These are phyloP conservation scores for Cercospora beticola DNA, from an alignment of 2,329 filamentous ascomycete species.

Conservation along the genomic window DNA sequence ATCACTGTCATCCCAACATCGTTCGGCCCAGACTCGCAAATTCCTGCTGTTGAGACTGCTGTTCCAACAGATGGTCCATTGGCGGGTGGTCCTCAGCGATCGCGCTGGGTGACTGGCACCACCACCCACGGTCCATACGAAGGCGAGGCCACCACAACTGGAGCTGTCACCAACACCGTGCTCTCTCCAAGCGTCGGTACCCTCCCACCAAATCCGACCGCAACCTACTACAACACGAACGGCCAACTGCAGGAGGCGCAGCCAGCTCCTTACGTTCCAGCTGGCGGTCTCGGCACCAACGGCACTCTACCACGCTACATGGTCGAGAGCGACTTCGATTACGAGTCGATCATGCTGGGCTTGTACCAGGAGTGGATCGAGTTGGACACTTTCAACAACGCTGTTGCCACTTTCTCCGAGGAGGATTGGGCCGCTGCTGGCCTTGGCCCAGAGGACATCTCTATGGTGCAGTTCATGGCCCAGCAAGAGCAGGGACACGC, in stretches of 20 bases:
- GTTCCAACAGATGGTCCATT: conserved; percentile 35
- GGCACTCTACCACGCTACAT: conserved; percentile 74
- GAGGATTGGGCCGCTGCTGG: conserved; percentile 69
- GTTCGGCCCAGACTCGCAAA: conserved; percentile 47
- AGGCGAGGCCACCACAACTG: conserved; percentile 67
- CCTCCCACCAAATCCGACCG: conserved; percentile 59
- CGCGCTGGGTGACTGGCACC: conserved; percentile 54
- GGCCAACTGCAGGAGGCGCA: conserved; percentile 66
- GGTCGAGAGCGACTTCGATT: conserved; percentile 79
- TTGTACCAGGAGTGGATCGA: conserved; percentile 85
- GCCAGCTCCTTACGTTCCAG: conserved; percentile 70
- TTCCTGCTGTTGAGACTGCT: conserved; percentile 40
- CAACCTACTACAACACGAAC: conserved; percentile 69
- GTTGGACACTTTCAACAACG: conserved; percentile 77
- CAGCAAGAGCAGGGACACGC: conserved; percentile 76
- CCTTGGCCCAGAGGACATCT: conserved; percentile 66
- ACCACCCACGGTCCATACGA: conserved; percentile 69
- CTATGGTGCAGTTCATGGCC: conserved; percentile 72
- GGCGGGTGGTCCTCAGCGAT: conserved; percentile 47
- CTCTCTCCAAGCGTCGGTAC: conserved; percentile 59
- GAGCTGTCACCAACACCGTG: conserved; percentile 62
- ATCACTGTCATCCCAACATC: conserved; percentile 40
- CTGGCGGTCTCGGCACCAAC: conserved; percentile 72
- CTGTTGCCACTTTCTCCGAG: conserved; percentile 66
- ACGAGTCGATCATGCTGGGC: conserved; percentile 70